Percentiles rank a stretch among this genome's conserved stretches.
Evolutionary conservation across 2,329 filamentous ascomycete genomes (phyloP).

Genomic region (Calonectria pauciramosa): DNA sequence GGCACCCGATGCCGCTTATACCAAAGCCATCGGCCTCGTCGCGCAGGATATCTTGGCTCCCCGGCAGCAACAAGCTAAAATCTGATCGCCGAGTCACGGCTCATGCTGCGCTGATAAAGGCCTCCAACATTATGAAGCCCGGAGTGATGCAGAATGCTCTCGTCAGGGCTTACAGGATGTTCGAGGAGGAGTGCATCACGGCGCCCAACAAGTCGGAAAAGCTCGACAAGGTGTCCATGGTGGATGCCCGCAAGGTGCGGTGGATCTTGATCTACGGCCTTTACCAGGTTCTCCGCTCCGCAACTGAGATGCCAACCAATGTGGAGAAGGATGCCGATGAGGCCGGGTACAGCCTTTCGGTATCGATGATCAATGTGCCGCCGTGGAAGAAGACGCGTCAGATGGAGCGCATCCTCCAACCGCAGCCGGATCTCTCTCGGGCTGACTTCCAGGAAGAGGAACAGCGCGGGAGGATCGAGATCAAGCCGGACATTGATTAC

Average conservation of each 20-base stretch:
- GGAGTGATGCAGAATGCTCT: conserved; percentile 64
- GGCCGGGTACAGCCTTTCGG: conserved; percentile 69
- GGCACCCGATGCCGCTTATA: conserved; percentile 76
- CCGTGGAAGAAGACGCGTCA: conserved; percentile 59
- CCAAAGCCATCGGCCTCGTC: conserved; percentile 60
- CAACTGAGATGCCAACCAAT: conserved; percentile 72
- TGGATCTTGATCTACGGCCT: conserved; percentile 84
- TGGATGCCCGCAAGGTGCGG: conserved; percentile 81
- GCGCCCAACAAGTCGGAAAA: conserved; percentile 67
- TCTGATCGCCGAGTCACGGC: conserved; percentile 63
- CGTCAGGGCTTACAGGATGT: conserved; percentile 77
- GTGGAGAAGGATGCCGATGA: conserved; percentile 67
- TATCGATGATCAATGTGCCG: conserved; percentile 58
- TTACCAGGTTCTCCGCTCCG: conserved; percentile 78
- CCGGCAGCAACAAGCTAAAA: conserved; percentile 56
- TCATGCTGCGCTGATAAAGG: conserved; percentile 66
- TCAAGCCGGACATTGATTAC: conserved; percentile 71
- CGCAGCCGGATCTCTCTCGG: conserved; percentile 45
- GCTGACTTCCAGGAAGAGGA: conserved; percentile 25
- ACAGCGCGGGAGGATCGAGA: conserved; percentile 51
- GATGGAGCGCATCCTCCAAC: conserved; percentile 44
- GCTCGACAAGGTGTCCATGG: conserved; percentile 63
- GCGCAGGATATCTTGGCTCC: conserved; percentile 58
- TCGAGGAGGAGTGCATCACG: conserved; percentile 73
- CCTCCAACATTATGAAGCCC: conserved; percentile 60